Evolutionary conservation across 176 grass and related monocot genomes (phyloP).

Genomic region (Luzula sylvatica): DNA sequence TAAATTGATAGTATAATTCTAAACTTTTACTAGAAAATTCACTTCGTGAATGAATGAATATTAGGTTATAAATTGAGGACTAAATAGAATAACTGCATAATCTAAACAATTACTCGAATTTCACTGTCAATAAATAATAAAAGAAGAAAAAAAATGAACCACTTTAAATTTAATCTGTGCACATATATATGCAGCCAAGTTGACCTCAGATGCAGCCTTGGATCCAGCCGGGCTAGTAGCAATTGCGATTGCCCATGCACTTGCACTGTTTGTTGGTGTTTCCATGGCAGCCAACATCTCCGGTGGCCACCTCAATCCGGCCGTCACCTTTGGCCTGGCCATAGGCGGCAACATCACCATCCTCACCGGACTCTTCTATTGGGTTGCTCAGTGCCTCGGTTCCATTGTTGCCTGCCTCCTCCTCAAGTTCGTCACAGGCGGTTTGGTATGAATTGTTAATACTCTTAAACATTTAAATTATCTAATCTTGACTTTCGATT

Average conservation of each 20-base stretch:
- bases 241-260: slow-evolving; percentile 57
- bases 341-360: slow-evolving; percentile 55
- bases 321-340: slow-evolving; percentile 64
- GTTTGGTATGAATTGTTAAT: slow-evolving; percentile 16
- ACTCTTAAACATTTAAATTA: too few species aligned
- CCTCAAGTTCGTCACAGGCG: slow-evolving; percentile 46
- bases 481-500: too few species aligned
- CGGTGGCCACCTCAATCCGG: slow-evolving; percentile 76
- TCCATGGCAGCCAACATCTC: slow-evolving; percentile 71
- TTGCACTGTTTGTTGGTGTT: slow-evolving; percentile 64
- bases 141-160: too few species aligned
- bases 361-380: slow-evolving; percentile 53
- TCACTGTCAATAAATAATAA: too few species aligned
- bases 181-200: slow-evolving; percentile 37
- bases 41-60: too few species aligned
- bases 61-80: too few species aligned
- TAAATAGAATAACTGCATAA: too few species aligned
- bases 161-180: too few species aligned
- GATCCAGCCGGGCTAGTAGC: slow-evolving; percentile 69
- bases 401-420: slow-evolving; percentile 56
- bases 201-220: slow-evolving; percentile 42
- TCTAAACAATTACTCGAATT: too few species aligned
- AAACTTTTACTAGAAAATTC: too few species aligned
- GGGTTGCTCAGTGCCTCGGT: slow-evolving; percentile 40
- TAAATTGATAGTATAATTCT: too few species aligned